phyloP scores from a whole-genome alignment of 768 basidiomycete genomes.

The Baorangia bicolor region DNA sequence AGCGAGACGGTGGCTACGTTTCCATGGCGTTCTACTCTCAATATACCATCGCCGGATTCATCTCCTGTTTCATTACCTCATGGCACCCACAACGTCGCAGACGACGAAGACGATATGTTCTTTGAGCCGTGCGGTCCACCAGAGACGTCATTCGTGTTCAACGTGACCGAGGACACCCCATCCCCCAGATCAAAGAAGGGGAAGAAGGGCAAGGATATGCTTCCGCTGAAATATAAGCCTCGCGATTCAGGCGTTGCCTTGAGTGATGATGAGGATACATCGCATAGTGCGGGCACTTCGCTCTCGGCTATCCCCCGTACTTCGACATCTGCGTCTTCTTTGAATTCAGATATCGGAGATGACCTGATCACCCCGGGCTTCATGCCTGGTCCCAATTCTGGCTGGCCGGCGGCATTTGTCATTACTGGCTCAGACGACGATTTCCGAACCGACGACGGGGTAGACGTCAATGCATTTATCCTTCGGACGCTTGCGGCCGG shows the following conservation, averaged over 20 bases:
- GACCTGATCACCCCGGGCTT: conserved; percentile 70
- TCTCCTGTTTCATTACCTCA: conserved; percentile 41
- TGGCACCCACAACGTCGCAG: conserved; percentile 28
- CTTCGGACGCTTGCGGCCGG: conserved; percentile 62
- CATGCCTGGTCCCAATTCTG: conserved; percentile 51
- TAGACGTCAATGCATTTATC: conserved; percentile 70
- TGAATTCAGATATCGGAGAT: conserved; percentile 56
- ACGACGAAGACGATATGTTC: conserved; percentile 57
- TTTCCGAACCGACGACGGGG: conserved; percentile 24
- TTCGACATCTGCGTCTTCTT: conserved; percentile 63
- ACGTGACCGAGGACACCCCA: conserved; percentile 55
- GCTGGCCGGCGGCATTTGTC: conserved; percentile 56
- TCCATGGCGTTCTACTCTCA: conserved; percentile 39
- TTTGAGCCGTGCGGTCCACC: conserved; percentile 45
- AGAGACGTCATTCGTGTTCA: conserved; percentile 57
- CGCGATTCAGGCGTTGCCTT: conserved; percentile 65
- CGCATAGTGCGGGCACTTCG: conserved; percentile 15
- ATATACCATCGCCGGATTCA: conserved; percentile 48
- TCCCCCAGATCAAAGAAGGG: conserved; percentile 46
- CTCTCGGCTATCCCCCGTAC: conserved; percentile 48
- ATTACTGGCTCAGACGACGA: conserved; percentile 44
- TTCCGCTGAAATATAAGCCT: conserved; percentile 71
- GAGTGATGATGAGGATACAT: conserved; percentile 55
- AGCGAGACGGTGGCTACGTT: conserved; percentile 31
- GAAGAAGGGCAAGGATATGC: conserved; percentile 24